Evolutionary conservation across 2,329 filamentous ascomycete genomes (phyloP).

Genomic region (Colletotrichum spaethianum): DNA sequence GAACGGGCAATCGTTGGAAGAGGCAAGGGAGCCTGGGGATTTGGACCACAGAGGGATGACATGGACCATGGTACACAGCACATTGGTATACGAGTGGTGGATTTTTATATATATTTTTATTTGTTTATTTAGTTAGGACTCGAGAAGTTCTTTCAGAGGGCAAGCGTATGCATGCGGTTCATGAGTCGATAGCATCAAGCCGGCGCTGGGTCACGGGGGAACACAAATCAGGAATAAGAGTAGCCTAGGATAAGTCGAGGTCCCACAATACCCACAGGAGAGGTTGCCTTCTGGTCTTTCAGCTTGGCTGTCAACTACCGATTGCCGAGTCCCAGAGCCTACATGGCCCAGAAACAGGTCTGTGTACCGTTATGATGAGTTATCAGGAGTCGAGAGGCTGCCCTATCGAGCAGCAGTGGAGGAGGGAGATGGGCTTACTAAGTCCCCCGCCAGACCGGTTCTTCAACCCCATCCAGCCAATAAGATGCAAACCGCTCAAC

Average conservation of each 20-base stretch:
- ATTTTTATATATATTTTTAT: no score
- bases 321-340: no score
- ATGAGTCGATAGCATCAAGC: slow-evolving; percentile 7
- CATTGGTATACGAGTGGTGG: neutral
- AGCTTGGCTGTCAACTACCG: accelerated
- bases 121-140: no score
- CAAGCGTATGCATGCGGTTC: neutral
- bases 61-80: slow-evolving; percentile 1
- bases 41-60: neutral
- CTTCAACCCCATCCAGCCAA: slow-evolving; percentile 8
- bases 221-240: neutral
- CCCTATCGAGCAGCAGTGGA: slow-evolving; percentile 3
- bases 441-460: slow-evolving; percentile 21
- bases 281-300: neutral
- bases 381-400: neutral
- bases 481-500: slow-evolving; percentile 34
- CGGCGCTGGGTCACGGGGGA: neutral
- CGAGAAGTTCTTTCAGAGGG: neutral
- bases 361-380: neutral
- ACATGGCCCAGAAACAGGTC: neutral
- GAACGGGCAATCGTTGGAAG: no score
- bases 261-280: neutral
- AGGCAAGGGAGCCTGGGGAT: neutral
- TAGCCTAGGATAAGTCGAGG: neutral
- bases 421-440: slow-evolving; percentile 33